phyloP scores from a whole-genome alignment of 768 basidiomycete genomes.

The Tricholomella constricta region DNA sequence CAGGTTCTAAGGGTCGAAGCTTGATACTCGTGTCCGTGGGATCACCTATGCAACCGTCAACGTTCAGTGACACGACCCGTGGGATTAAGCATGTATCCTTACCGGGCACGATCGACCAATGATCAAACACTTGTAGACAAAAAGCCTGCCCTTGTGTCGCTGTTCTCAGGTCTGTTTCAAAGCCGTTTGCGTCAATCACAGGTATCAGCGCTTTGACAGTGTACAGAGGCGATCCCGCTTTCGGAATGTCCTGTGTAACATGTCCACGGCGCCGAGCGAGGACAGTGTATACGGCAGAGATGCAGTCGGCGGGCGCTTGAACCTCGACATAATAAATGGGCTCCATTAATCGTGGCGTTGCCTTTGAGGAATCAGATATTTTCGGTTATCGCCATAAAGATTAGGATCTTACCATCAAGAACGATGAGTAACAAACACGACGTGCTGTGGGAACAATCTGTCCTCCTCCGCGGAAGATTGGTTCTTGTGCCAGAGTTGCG shows the following conservation, averaged over 20 bases:
- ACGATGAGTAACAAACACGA: conserved; percentile 98
- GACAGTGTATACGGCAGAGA: conserved; percentile 97
- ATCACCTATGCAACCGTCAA: conserved; percentile 62
- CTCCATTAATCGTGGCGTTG: conserved; percentile 93
- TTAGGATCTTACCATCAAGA: conserved; percentile 80
- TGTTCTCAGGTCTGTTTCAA: conserved; percentile 96
- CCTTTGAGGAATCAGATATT: conserved; percentile 46
- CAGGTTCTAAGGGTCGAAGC: conserved; percentile 94
- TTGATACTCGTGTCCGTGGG: conserved; percentile 98
- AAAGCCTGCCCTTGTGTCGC: conserved; percentile 99
- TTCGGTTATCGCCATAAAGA: conserved; percentile 5
- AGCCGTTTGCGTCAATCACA: conserved; percentile 97
- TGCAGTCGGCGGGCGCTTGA: conserved; percentile 98
- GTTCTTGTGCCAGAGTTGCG: conserved; percentile 89
- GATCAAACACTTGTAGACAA: conserved; percentile 95
- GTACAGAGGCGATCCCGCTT: conserved; percentile 96
- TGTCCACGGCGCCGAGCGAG: conserved; percentile 99
- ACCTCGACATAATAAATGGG: conserved; percentile 99
- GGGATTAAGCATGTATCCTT: conserved; percentile 38
- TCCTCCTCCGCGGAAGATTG: conserved; percentile 97
- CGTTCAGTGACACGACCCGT: conserved; percentile 18
- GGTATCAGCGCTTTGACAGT: conserved; percentile 98
- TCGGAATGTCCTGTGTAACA: conserved; percentile 97
- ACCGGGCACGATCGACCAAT: conserved; percentile 99
- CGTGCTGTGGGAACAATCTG: conserved; percentile 99